Conservation (phyloP, 495 filamentous ascomycete genomes). For the Stereocaulon alpinum region DNA sequence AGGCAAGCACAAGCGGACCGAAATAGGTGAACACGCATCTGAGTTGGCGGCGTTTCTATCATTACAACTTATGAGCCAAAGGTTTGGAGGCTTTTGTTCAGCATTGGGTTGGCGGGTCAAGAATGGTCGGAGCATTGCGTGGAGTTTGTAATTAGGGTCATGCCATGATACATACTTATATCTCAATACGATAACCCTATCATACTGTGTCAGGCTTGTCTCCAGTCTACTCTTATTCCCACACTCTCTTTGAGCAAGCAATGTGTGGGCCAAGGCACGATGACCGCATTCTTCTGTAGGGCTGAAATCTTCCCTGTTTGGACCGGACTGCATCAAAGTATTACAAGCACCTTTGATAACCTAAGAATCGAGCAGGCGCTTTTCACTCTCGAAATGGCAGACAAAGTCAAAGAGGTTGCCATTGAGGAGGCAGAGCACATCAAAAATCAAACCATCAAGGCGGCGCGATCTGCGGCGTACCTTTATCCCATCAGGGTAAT, state of each 20-base stretch:
- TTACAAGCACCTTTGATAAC: neutral
- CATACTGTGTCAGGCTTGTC: too few relatives aligned
- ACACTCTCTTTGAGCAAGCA: neutral
- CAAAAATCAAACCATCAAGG: constrained; percentile 45
- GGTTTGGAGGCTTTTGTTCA: neutral
- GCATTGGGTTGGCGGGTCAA: constrained; percentile 3
- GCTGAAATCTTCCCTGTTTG: constrained; percentile 4
- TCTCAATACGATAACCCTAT: neutral
- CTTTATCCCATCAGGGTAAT: constrained; percentile 73
- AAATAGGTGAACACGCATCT: constrained; percentile 28
- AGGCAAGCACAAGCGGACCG: constrained; percentile 38
- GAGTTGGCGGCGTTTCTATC: neutral
- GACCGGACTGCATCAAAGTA: neutral
- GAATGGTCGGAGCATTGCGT: constrained; percentile 5
- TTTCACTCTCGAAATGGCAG: constrained; percentile 27
- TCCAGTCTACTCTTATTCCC: too few relatives aligned
- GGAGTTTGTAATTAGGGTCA: neutral
- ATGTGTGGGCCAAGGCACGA: neutral
- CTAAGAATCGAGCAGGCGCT: neutral
- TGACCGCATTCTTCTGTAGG: neutral
- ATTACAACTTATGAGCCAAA: constrained; percentile 8
- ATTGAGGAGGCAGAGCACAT: constrained; percentile 31
- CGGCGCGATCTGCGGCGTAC: constrained; percentile 65
- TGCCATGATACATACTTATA: constrained; percentile 1
- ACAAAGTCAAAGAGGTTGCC: constrained; percentile 34